Base-by-base conservation (phyloP, 306 rosid genomes). In the Vachellia pachyceras region DNA sequence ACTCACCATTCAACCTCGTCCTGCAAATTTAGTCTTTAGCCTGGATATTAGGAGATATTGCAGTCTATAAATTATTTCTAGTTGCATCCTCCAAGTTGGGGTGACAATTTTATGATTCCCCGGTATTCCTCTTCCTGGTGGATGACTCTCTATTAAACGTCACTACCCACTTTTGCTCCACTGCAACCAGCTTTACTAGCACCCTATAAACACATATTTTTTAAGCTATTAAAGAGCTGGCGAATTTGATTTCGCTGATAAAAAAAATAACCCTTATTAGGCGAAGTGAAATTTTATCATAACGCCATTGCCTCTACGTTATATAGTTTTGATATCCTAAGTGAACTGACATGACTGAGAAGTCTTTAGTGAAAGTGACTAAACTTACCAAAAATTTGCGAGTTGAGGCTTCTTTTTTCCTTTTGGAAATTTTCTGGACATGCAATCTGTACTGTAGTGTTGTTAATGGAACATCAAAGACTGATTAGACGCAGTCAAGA, bases 351-450 rank as follows among this genome's bases (percentile, higher is more conserved):
- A 13, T 61, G 40, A 61, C 9, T 29, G 10, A n/a, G n/a, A 37
- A 7, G n/a, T 67, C 33, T 10, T 67, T 1, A 57, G 71, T 18
- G 65, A 72, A 77, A 72, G 69, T 37, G 39, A 37, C 55, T 47
- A 70, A 71, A 46, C 39, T 76, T 33, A 14, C 35, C 20, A 50
- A 82, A 72, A 39, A 64, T 50, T 78, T 72, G 54, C 47, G 20
- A 29, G 37, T 35, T 83, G 46, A 55, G n/a, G 49, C 35, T 73
- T 44, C 23, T 54, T 42, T 3, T 63, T 33, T 54, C 29, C 13
- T 2, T 64, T 36, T 50, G 45, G 11, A 35, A 50, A 42, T 65
- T 52, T 81, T 81, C 80, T 41, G 60, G 52, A 10, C 49, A 7
- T 39, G 22, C 36, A n/a, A n/a, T 65, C 15, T 47, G 33, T 37